Conservation (phyloP, 1,284 basidiomycete species). For the Stereum hirsutum region DNA sequence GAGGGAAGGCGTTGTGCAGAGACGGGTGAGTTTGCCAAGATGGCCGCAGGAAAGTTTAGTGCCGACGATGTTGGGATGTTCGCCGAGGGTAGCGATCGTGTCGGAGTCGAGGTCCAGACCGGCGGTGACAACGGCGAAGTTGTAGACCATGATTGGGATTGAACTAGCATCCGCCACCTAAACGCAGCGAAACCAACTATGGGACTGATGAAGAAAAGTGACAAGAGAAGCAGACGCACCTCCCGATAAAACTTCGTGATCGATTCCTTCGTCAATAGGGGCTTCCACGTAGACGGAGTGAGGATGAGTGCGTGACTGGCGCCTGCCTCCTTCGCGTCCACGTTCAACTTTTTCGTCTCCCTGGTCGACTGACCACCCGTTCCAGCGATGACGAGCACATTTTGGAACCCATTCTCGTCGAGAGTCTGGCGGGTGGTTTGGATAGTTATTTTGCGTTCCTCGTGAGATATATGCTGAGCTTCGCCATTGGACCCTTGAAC, state of each 20-base stretch:
- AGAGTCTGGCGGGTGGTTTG: conserved; percentile 64
- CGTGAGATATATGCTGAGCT: conserved; percentile 67
- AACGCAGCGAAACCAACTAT: conserved; percentile 10
- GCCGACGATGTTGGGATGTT: conserved; percentile 85
- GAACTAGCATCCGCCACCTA: conserved; percentile 78
- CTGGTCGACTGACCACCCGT: conserved; percentile 77
- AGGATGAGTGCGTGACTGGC: conserved; percentile 73
- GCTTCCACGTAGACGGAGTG: conserved; percentile 61
- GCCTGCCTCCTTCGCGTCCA: conserved; percentile 74
- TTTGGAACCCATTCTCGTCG: conserved; percentile 60
- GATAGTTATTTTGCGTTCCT: conserved; percentile 61
- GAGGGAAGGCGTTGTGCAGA: conserved; percentile 53
- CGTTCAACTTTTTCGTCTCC: conserved; percentile 75
- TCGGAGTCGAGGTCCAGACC: conserved; percentile 87
- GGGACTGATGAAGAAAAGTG: neutral
- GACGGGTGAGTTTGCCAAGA: conserved; percentile 76
- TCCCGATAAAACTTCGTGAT: conserved; percentile 58
- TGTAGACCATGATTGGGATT: conserved; percentile 86
- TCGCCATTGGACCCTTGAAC: conserved; percentile 75
- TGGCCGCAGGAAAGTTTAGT: conserved; percentile 83
- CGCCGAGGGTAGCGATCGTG: conserved; percentile 59
- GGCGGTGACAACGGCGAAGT: conserved; percentile 77
- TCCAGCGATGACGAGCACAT: conserved; percentile 73
- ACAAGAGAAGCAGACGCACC: conserved; percentile 22
- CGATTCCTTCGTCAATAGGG: conserved; percentile 50